These are phyloP conservation scores for Chaetoceros muelleri DNA, from an alignment of 108 stramenopile species.

Conservation along the genomic window DNA sequence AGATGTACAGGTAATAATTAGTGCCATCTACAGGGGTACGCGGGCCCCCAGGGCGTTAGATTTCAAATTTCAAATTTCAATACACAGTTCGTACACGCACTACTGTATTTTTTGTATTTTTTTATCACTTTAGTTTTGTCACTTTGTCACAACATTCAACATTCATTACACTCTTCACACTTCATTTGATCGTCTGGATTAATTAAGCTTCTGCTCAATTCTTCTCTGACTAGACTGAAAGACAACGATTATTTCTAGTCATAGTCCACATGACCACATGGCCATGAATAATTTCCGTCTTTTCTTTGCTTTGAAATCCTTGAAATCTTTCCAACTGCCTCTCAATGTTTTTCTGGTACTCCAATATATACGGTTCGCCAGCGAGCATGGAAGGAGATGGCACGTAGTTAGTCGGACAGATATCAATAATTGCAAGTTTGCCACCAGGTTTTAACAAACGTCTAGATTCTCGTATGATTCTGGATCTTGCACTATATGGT, in stretches of 20 bases:
- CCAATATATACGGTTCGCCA: slow-evolving; percentile 76
- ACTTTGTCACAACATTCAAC: too few relatives aligned
- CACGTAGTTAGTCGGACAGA: slow-evolving; percentile 42
- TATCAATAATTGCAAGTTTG: slow-evolving; percentile 62
- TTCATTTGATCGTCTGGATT: too few relatives aligned
- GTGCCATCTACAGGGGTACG: too few relatives aligned
- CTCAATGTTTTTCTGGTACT: slow-evolving; percentile 80
- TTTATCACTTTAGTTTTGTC: too few relatives aligned
- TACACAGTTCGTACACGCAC: too few relatives aligned
- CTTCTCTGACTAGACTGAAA: too few relatives aligned
- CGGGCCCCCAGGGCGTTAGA: too few relatives aligned
- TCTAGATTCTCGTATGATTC: slow-evolving; percentile 52
- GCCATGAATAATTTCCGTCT: slow-evolving; percentile 22
- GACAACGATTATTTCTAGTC: background rate
- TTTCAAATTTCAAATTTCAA: too few relatives aligned
- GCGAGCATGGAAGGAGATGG: slow-evolving; percentile 55
- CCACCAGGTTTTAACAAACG: slow-evolving; percentile 53
- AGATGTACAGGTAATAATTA: too few relatives aligned
- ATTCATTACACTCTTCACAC: too few relatives aligned
- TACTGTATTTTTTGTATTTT: too few relatives aligned
- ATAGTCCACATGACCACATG: slow-evolving; percentile 36
- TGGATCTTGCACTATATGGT: slow-evolving; percentile 36
- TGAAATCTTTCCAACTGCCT: slow-evolving; percentile 31
- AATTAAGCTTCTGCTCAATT: too few relatives aligned
- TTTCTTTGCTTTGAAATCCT: slow-evolving; percentile 17